phyloP scores from a whole-genome alignment of 2,329 filamentous ascomycete genomes.

The Talaromyces sp. region DNA sequence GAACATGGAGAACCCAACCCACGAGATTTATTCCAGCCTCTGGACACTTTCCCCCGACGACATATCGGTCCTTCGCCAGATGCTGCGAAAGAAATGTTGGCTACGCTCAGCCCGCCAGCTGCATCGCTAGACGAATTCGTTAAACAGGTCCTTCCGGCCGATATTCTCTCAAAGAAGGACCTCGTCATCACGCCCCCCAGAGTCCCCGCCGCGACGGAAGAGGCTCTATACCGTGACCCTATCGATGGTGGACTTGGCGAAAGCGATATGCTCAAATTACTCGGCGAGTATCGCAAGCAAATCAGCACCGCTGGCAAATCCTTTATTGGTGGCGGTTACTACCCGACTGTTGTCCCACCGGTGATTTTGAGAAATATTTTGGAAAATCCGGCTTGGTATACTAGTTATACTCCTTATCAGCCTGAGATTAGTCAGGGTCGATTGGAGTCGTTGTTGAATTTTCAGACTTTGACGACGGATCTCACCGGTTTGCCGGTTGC shows the following conservation, averaged over 20 bases:
- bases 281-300: slow-evolving; percentile 47
- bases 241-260: slow-evolving; percentile 49
- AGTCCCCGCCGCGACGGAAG: slow-evolving; percentile 24
- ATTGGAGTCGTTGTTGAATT: slow-evolving; percentile 89
- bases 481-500: slow-evolving; percentile 82
- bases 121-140: slow-evolving; percentile 78
- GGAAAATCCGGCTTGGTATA: slow-evolving; percentile 95
- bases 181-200: slow-evolving; percentile 57
- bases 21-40: slow-evolving; percentile 45
- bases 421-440: slow-evolving; percentile 95
- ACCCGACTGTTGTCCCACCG: slow-evolving; percentile 77
- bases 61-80: slow-evolving; percentile 81
- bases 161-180: slow-evolving; percentile 69
- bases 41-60: slow-evolving; percentile 68
- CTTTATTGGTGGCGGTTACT: slow-evolving; percentile 86
- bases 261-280: slow-evolving; percentile 43
- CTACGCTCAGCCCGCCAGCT: slow-evolving; percentile 70
- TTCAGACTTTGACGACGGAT: slow-evolving; percentile 88
- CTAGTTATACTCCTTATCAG: slow-evolving; percentile 96
- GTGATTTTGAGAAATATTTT: slow-evolving; percentile 92
- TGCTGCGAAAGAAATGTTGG: slow-evolving; percentile 75
- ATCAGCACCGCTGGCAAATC: slow-evolving; percentile 62
- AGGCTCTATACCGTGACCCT: slow-evolving; percentile 42
- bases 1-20: slow-evolving; percentile 64
- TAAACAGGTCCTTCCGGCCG: slow-evolving; percentile 74